Conservation (phyloP, 495 filamentous ascomycete genomes). For the Ramalina peruviana region DNA sequence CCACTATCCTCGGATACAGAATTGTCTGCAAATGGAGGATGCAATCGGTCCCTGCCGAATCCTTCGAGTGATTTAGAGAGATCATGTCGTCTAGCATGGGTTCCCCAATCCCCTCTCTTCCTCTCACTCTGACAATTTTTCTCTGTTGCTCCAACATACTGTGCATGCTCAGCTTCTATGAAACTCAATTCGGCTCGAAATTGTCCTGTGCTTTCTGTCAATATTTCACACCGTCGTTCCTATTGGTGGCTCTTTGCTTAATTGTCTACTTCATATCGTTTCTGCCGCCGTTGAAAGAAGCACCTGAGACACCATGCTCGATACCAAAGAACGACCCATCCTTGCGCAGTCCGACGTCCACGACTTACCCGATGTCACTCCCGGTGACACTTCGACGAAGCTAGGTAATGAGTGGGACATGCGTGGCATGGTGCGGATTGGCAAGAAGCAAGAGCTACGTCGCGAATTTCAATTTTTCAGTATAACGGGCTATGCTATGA, state of each 20-base stretch:
- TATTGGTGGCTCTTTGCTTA: slow-evolving; percentile 2
- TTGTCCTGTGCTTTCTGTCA: background rate
- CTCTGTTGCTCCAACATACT: background rate
- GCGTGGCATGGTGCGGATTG: slow-evolving; percentile 9
- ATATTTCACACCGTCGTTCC: background rate
- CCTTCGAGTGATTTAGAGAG: background rate
- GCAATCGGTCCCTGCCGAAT: background rate
- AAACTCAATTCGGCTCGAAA: background rate
- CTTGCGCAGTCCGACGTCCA: slow-evolving; percentile 4
- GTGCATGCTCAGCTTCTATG: slow-evolving; percentile 1
- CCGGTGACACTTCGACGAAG: slow-evolving; percentile 8
- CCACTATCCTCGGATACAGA: too few relatives aligned
- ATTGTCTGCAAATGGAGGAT: background rate
- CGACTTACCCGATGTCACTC: slow-evolving; percentile 9
- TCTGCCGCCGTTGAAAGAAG: background rate
- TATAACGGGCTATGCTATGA: slow-evolving; percentile 15
- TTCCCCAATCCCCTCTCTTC: background rate
- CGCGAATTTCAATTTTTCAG: slow-evolving; percentile 14
- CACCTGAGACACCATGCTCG: slow-evolving; percentile 3
- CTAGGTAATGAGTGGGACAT: slow-evolving; percentile 11
- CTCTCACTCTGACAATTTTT: background rate
- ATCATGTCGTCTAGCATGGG: background rate
- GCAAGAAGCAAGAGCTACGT: slow-evolving; percentile 15
- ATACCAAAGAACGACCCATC: slow-evolving; percentile 2
- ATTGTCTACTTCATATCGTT: background rate